Percentiles rank a stretch among this genome's conserved stretches.
These are phyloP conservation scores for Mortierella polycephala DNA, from an alignment of 371 early-diverging fungal genomes.

Conservation along the genomic window DNA sequence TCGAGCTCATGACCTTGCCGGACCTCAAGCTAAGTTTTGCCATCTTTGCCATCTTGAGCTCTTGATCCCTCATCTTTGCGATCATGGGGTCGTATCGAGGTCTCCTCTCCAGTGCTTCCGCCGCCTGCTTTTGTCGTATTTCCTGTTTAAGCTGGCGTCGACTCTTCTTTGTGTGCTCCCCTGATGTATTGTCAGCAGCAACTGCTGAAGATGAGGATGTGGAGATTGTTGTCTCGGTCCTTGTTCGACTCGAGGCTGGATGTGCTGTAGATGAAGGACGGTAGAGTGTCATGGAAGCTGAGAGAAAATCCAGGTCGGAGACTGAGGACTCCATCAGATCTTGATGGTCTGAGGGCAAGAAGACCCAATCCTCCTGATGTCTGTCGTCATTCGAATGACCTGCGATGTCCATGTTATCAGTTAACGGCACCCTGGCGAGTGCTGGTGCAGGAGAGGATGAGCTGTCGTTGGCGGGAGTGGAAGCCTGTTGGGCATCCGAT, in stretches of 20 bases:
- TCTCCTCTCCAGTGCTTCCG: conserved; percentile 24
- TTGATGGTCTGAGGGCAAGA: conserved; percentile 40
- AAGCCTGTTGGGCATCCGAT: conserved; percentile 29
- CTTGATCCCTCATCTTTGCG: conserved; percentile 38
- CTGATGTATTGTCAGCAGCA: neutral
- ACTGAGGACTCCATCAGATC: conserved; percentile 39
- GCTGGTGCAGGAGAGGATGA: too few relatives aligned
- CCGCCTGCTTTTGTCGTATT: conserved; percentile 18
- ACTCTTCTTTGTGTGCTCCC: conserved; percentile 18
- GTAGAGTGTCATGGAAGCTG: conserved; percentile 37
- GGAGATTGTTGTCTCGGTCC: neutral
- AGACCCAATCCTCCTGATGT: conserved; percentile 46
- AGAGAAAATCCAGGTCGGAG: conserved; percentile 44
- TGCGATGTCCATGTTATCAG: neutral
- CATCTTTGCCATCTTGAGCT: conserved; percentile 38
- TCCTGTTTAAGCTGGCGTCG: conserved; percentile 49
- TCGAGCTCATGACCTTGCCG: conserved; percentile 22
- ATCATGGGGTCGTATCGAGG: conserved; percentile 45
- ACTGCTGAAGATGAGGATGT: neutral
- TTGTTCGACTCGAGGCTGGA: conserved; percentile 26
- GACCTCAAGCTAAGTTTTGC: conserved; percentile 26
- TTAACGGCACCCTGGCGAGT: neutral
- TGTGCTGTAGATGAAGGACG: conserved; percentile 12
- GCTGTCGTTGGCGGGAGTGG: conserved; percentile 2
- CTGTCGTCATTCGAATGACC: neutral